Evolutionary conservation across 768 basidiomycete species (phyloP), one percentile per base, ranked within the genome.

Genomic region (Termitomyces bulborhizus): DNA sequence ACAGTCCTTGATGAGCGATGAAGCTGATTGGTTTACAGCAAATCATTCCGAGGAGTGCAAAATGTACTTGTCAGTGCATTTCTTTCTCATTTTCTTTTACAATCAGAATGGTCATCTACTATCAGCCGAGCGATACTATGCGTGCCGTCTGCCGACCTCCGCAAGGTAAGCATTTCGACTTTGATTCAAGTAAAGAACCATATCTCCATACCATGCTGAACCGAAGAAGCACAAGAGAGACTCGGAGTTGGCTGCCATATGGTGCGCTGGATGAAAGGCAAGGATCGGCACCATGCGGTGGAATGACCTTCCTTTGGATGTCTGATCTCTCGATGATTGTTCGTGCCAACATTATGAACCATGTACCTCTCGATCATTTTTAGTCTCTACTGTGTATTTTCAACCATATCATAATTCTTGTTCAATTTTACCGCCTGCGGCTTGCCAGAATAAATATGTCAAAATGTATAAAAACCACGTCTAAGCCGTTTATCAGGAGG

Each of bases 11-110:
- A 76, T 83, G 88, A 89, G 87, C 67, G 76, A n/a, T n/a, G n/a
- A n/a, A n/a, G n/a, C n/a, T n/a, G n/a, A 80, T 70, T 88, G 85
- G 82, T 86, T 85, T 82, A 82, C 83, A 84, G 83, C 84, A 74
- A 74, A 83, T 79, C 78, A 76, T 73, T 75, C 71, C 79, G 53
- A 71, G 73, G 76, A 73, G 70, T 71, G 78, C 79, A 76, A 66
- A 85, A 83, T 79, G 85, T 80, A 85, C 86, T 88, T 87, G 87
- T 86, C 88, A 88, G 88, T 86, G 84, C 85, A n/a, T n/a, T n/a
- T n/a, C 85, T 78, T 83, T 88, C 84, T 31, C 29, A 8, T 1
- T 6, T 31, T 31, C 8, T 31, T 31, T 31, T 31, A 6, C 29
- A 31, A 31, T 31, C 29, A 21, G 21, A 21, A 21, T 21, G 21